Percentiles rank a stretch among this genome's conserved stretches.
These are phyloP conservation scores for Fusarium oxysporum DNA, from an alignment of 2,329 filamentous ascomycete species.

Conservation along the genomic window DNA sequence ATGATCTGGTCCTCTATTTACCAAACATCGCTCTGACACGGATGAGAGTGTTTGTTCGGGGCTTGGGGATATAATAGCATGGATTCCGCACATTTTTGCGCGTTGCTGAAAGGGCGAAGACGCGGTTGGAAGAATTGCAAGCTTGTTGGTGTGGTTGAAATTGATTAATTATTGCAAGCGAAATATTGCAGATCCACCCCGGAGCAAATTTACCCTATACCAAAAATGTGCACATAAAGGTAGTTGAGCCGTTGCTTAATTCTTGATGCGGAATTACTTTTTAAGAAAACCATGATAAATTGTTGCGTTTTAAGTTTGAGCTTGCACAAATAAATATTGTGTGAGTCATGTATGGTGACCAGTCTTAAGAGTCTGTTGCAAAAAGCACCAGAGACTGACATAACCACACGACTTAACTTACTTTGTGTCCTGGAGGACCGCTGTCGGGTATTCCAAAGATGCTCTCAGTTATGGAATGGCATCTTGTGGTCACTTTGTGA, in stretches of 20 bases:
- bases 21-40: conserved; percentile 59
- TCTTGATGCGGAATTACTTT: background rate
- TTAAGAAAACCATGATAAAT: too few species aligned
- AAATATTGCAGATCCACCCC: conserved; percentile 20
- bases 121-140: conserved; percentile 13
- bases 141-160: conserved; percentile 5
- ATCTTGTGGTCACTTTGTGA: background rate
- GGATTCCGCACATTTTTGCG: conserved; percentile 70
- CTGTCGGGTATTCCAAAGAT: background rate
- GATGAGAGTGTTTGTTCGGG: conserved; percentile 46
- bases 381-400: background rate
- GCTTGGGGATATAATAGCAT: conserved; percentile 59
- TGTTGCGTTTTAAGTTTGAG: background rate
- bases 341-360: background rate
- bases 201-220: conserved; percentile 6
- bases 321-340: background rate
- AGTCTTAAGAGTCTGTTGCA: background rate
- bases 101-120: conserved; percentile 15
- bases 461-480: too few species aligned
- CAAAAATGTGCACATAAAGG: background rate
- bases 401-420: background rate
- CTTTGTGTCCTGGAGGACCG: background rate
- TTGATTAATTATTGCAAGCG: background rate
- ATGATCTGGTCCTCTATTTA: conserved; percentile 71
- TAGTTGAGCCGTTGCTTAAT: background rate